Base-by-base conservation (phyloP, 495 filamentous ascomycete genomes). In the Daldinia vernicosa region DNA sequence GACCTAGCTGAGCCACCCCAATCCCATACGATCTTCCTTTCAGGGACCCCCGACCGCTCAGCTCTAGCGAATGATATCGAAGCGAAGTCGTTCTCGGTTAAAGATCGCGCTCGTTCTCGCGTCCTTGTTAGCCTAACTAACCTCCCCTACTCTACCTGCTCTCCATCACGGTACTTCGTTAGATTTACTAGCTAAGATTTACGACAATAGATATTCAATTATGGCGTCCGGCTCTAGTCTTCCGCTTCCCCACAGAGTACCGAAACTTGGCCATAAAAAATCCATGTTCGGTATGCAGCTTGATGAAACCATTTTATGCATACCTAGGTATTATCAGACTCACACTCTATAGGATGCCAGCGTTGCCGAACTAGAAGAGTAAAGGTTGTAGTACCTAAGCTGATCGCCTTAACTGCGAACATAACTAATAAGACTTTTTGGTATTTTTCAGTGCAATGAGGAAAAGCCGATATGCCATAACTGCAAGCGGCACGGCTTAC, bases 381-480 rank as follows among this genome's bases (percentile, higher is more conserved):
- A 47, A 81, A 81, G 68, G 79, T 80, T 67, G n/a, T 67, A 56
- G 11, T 28, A n/a, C n/a, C n/a, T n/a, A 22, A 40, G 37, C 27
- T 33, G 15, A 52, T 26, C n/a, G 12, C 43, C 22, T 58, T 30
- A 40, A 40, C 50, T 17, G 5, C 5, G 6, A 26, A 45, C 26
- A 5, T 17, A 17, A 60, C 37, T 40, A 60, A 60, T 39, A 60
- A 17, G 15, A 45, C 9, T 12, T 28, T 27, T 28, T 33, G 11
- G 4, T 24, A 5, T 50, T 19, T 32, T 50, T 17, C 54, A 83
- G 80, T 83, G 81, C 40, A 76, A 83, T 54, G 81, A 83, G 57
- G 68, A 68, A 55, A 75, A 79, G n/a, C 81, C 81, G 9, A 53
- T 75, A 0, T 83, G 81, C 51, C 69, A 76, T 59, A 75, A 74